Conservation (phyloP, 2,329 filamentous ascomycete genomes). For the Pseudofabraea citricarpa region DNA sequence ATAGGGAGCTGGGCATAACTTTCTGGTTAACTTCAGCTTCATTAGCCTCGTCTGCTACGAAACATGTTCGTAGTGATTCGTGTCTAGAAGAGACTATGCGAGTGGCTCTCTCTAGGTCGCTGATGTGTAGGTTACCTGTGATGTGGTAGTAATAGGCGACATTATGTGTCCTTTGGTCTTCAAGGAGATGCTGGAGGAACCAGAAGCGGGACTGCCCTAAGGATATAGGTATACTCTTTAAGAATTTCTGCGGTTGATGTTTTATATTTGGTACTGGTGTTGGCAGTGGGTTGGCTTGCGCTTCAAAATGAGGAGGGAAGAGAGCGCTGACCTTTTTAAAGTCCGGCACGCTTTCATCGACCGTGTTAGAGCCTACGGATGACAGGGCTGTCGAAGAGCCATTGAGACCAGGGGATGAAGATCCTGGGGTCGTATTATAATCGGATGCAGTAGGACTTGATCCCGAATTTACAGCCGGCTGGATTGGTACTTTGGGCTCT, state of each 20-base stretch:
- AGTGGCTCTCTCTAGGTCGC: conserved; percentile 30
- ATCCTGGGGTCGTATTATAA: background rate
- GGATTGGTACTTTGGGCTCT: background rate
- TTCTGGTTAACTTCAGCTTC: conserved; percentile 13
- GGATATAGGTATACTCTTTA: conserved; percentile 28
- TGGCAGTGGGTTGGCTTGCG: background rate
- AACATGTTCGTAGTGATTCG: conserved; percentile 30
- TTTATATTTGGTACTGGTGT: background rate
- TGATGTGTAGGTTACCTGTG: conserved; percentile 26
- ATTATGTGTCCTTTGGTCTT: conserved; percentile 36
- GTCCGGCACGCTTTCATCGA: background rate
- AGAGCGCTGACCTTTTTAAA: background rate
- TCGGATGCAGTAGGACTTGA: background rate
- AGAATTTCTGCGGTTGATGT: background rate
- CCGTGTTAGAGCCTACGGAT: background rate
- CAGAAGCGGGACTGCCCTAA: conserved; percentile 37
- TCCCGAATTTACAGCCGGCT: background rate
- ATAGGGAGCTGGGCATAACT: conserved; percentile 17
- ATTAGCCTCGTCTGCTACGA: conserved; percentile 12
- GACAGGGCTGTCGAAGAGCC: background rate
- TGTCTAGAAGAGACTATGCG: conserved; percentile 23
- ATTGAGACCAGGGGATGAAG: background rate
- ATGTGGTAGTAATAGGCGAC: conserved; percentile 28
- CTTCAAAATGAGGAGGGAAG: no score
- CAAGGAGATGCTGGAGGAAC: conserved; percentile 29